phyloP scores from a whole-genome alignment of 2,329 filamentous ascomycete genomes.

The Daldinia eschscholtzii region DNA sequence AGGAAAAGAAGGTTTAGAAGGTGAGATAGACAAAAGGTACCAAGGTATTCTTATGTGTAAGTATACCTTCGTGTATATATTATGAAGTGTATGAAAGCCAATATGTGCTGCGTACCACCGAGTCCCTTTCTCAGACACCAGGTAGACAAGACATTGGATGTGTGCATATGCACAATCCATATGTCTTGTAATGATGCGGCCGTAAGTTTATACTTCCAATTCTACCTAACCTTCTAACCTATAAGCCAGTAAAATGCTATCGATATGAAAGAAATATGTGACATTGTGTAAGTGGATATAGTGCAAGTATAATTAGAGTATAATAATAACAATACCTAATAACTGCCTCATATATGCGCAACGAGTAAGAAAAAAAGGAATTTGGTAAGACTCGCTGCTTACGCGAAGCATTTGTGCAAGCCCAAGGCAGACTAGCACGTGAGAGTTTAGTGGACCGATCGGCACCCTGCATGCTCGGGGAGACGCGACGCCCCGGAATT shows the following conservation, averaged over 20 bases:
- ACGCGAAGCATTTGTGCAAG: neutral
- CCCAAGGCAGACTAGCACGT: neutral
- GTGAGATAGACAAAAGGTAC: constrained; percentile 34
- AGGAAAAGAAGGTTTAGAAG: constrained; percentile 15
- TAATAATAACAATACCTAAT: neutral
- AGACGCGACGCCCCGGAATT: neutral
- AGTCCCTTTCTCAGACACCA: neutral
- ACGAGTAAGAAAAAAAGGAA: neutral
- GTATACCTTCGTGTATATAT: constrained; percentile 19
- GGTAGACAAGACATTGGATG: constrained; percentile 25
- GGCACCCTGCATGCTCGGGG: neutral
- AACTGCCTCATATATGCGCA: constrained; percentile 2
- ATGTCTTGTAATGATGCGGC: constrained; percentile 35
- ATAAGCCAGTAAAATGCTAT: neutral
- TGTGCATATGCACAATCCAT: constrained; percentile 15
- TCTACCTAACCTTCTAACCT: constrained; percentile 16
- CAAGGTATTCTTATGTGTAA: constrained; percentile 22
- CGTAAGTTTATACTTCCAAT: constrained; percentile 34
- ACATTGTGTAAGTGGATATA: neutral
- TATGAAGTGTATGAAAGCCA: constrained; percentile 1
- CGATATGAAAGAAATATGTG: neutral
- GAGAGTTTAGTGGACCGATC: neutral
- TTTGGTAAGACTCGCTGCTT: neutral
- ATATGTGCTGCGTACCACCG: constrained; percentile 12
- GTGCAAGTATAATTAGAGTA: neutral